Percentiles rank a stretch among this genome's conserved stretches.
Evolutionary conservation across 805 yeast species (phyloP).

Genomic region (Kodamaea lidongshanica): DNA sequence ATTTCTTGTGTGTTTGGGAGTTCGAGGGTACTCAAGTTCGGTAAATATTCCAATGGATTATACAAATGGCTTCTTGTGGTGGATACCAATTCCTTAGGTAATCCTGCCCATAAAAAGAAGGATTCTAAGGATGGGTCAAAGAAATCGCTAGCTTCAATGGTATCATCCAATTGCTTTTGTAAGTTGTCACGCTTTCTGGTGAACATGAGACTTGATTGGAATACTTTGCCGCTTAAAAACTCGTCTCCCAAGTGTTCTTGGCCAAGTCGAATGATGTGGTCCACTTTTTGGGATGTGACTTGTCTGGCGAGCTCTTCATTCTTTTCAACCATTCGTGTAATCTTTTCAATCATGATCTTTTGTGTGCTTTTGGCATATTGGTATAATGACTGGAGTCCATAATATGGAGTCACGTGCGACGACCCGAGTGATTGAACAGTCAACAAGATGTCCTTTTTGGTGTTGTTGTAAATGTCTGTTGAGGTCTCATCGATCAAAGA

Average conservation of each 20-base stretch:
- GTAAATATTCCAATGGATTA: conserved; percentile 28
- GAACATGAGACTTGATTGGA: conserved; percentile 77
- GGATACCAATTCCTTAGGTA: conserved; percentile 25
- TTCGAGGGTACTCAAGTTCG: conserved; percentile 27
- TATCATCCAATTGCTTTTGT: conserved; percentile 51
- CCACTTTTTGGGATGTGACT: conserved; percentile 55
- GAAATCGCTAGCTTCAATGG: conserved; percentile 65
- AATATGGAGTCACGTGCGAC: conserved; percentile 47
- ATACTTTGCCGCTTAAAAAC: conserved; percentile 52
- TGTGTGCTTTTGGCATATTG: conserved; percentile 70
- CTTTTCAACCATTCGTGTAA: conserved; percentile 54
- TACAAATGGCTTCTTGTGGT: conserved; percentile 19
- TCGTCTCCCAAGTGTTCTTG: conserved; percentile 57
- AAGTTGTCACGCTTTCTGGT: conserved; percentile 62
- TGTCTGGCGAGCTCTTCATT: conserved; percentile 68
- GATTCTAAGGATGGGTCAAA: conserved; percentile 70
- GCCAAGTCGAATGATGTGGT: conserved; percentile 58
- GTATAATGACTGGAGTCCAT: conserved; percentile 58
- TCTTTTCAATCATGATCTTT: conserved; percentile 54
- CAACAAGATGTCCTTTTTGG: conserved; percentile 46
- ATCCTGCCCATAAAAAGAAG: conserved; percentile 42
- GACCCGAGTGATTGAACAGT: conserved; percentile 51
- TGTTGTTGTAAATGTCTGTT: conserved; percentile 51
- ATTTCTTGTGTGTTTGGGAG: conserved; percentile 2
- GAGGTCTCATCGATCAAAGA: conserved; percentile 56